A percentile compares a stretch with the other conserved stretches of the same genome.
These are phyloP conservation scores for Plasmodium gonderi DNA, from an alignment of 169 alveolate species.

Conservation along the genomic window DNA sequence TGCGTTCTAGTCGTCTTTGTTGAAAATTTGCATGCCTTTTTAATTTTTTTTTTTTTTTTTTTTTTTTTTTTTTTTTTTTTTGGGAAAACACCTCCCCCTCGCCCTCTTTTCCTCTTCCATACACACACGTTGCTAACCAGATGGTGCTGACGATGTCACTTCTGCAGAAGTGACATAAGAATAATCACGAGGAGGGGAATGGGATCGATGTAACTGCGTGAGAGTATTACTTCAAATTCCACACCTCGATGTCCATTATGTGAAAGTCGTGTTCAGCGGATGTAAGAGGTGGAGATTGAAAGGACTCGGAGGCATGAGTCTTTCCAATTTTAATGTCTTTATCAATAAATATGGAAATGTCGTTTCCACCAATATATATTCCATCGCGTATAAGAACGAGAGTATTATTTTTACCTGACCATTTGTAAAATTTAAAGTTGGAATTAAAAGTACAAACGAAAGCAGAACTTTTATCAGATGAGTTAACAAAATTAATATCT, in stretches of 20 bases:
- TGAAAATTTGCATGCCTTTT: no score
- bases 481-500: conserved; percentile 50
- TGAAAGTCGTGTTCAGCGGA: conserved; percentile 38
- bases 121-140: no score
- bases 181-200: no score
- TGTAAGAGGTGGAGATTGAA: conserved; percentile 45
- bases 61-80: no score
- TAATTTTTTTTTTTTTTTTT: no score
- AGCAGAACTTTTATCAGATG: conserved; percentile 56
- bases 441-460: conserved; percentile 58
- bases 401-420: conserved; percentile 70
- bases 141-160: no score
- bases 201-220: no score
- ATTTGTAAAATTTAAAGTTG: conserved; percentile 42
- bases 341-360: conserved; percentile 50
- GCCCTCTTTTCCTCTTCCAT: no score
- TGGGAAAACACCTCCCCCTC: no score
- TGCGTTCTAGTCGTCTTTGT: no score
- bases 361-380: conserved; percentile 67
- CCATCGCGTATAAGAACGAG: conserved; percentile 56
- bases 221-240: conserved; percentile 51
- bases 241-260: conserved; percentile 64
- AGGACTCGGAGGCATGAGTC: conserved; percentile 54
- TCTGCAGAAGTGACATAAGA: no score
- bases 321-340: conserved; percentile 51